A percentile compares a stretch with the other conserved stretches of the same genome.
Evolutionary conservation across 306 rosid genomes (phyloP).

Genomic region (Senna siamea): DNA sequence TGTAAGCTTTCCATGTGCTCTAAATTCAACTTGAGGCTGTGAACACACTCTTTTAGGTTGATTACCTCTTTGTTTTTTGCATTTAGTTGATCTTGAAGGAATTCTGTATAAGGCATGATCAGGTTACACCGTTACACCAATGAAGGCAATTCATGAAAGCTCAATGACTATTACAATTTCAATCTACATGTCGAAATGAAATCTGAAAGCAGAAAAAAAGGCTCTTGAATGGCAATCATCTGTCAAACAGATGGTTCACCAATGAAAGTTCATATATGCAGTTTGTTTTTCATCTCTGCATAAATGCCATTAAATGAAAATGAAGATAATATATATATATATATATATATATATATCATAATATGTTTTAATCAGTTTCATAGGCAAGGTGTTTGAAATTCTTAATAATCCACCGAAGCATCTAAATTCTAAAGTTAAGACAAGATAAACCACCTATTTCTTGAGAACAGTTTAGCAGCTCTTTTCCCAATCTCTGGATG

Average conservation of each 20-base stretch:
- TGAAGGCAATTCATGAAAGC: conserved; percentile 26
- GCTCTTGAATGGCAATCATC: conserved; percentile 13
- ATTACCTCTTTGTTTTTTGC: conserved; percentile 60
- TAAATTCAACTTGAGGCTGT: conserved; percentile 58
- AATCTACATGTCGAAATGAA: conserved; percentile 29
- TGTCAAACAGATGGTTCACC: neutral
- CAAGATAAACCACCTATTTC: conserved; percentile 67
- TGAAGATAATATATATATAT: too few species aligned
- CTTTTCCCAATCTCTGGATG: conserved; percentile 68
- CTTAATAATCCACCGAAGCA: neutral
- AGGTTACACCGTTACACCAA: conserved; percentile 25
- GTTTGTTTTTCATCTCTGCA: neutral
- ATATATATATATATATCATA: too few species aligned
- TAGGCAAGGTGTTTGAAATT: neutral
- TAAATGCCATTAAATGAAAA: conserved; percentile 12
- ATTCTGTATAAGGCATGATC: conserved; percentile 61
- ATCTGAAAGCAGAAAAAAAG: neutral
- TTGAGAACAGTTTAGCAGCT: conserved; percentile 80
- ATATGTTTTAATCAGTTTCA: conserved; percentile 15
- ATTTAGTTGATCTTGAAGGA: conserved; percentile 78
- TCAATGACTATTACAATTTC: conserved; percentile 6
- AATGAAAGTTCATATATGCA: conserved; percentile 25
- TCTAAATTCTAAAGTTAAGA: neutral
- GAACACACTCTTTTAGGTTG: conserved; percentile 54
- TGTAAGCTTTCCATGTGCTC: conserved; percentile 59